Evolutionary conservation across 2,329 filamentous ascomycete species (phyloP), one percentile per base, ranked within the genome.

Genomic region (Microsporum canis): DNA sequence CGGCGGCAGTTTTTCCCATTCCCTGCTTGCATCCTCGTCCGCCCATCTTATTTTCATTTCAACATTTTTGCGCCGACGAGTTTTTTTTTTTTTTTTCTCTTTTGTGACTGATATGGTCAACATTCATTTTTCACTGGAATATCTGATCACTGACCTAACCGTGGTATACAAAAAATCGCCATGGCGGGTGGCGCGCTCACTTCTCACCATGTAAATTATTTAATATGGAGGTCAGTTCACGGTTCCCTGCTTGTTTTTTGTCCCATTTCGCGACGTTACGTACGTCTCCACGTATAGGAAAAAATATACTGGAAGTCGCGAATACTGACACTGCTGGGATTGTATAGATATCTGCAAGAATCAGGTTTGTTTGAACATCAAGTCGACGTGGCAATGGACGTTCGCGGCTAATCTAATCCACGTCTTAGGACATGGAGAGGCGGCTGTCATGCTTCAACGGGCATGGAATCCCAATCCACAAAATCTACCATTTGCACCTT

Each of bases 201-300:
- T 64, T 76, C 73, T 68, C 77, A 86, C 76, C 83, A 86, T 71
- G 79, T 87, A 71, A 87, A 87, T 75, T 86, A 86, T 75, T 76
- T 87, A 70, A 84, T 87, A 73, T 85, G 84, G 80, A 83, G 84
- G 79, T 86, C 80, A 61, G 78, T 73, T 14, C 14, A 38, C n/a
- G 12, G 29, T 60, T 57, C 31, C 38, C 17, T 43, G 39, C 14
- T 41, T 63, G 31, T 31, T 31, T 33, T 47, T 53, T 14, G 10
- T 60, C 51, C 62, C 67, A 60, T 53, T 66, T 62, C 66, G 58
- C 56, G 57, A 51, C 58, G 62, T 56, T 61, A 17, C 14, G 51
- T 34, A 56, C 58, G 17, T 43, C 36, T 36, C 55, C 17, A 29
- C 23, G 27, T 29, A 12, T 29, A 51, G 27, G 27, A 43, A 36